phyloP scores from a whole-genome alignment of 1,284 basidiomycete genomes.

The Ganoderma meredithae region DNA sequence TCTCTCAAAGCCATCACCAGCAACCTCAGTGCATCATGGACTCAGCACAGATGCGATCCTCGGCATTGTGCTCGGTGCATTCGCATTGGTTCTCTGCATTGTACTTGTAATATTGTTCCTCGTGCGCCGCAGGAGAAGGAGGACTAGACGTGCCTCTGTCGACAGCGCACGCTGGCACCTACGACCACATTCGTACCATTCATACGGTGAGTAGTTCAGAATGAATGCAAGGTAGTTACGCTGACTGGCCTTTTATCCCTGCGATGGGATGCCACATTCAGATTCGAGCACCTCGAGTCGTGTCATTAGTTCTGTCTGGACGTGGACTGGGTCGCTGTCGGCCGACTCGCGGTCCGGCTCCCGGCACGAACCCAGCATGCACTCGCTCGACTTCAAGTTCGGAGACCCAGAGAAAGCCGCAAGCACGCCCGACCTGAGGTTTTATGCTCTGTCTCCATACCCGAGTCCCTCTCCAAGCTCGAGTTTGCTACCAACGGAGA shows the following conservation, averaged over 20 bases:
- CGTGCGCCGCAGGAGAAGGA: neutral
- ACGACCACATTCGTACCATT: neutral
- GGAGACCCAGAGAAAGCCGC: neutral
- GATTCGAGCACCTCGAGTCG: neutral
- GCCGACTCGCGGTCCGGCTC: neutral
- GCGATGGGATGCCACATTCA: too few relatives aligned
- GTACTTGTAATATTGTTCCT: neutral
- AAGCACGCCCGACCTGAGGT: too few relatives aligned
- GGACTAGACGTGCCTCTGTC: neutral
- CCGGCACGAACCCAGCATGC: neutral
- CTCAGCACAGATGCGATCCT: neutral
- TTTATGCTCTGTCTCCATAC: neutral
- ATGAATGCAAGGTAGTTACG: too few relatives aligned
- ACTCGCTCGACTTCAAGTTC: neutral
- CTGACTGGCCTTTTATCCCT: too few relatives aligned
- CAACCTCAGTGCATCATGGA: too few relatives aligned
- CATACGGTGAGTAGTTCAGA: neutral
- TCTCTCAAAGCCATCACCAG: too few relatives aligned
- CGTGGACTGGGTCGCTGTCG: neutral
- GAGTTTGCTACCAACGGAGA: neutral
- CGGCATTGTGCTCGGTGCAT: neutral
- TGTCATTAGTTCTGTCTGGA: neutral
- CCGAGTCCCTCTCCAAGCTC: neutral
- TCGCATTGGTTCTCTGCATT: neutral
- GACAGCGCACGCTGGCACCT: neutral